Base-by-base conservation (phyloP, 306 rosid species). In the Acacia confusa region DNA sequence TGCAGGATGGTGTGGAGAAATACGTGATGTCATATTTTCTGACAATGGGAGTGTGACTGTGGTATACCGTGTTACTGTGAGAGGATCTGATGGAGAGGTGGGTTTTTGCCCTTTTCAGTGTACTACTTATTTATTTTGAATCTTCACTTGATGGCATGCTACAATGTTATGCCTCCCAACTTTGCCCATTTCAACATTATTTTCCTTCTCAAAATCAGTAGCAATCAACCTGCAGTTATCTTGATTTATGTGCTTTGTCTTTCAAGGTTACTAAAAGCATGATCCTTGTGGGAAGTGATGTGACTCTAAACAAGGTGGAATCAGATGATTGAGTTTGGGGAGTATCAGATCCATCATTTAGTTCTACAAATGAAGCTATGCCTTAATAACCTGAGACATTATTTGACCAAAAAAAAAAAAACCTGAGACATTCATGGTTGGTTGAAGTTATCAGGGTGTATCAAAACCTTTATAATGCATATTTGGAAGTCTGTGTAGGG, bases 71-170 rank as follows among this genome's bases (percentile, higher is more conserved):
- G 90, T 95, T 72, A 95, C 99, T 41, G 84, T 95, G 9, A 86
- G 97, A 25, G 99, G 99, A 87, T 95, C 99, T 79, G 98, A 95
- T 81, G 99, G 98, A 81, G 99, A 95, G 98, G 98, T 90, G 11
- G 66, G 91, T 30, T 69, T 77, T 52, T 63, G 9, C 64, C 77
- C 69, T 50, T 70, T 41, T 40, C 25, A 27, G 27, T 61, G 19
- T 40, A 27, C 4, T 64, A 19, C 20, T 71, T 70, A 69, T 4
- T 34, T 70, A 44, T 4, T 34, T 55, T 82, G 65, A 16, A 44
- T 76, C 22, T 68, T 73, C 75, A 27, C 57, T 69, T 6, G 2
- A 24, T 6, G 34, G 38, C 9, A 70, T 30, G 38, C 67, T 52
- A 48, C 69, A 20, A 30, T 58, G 53, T 43, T 44, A 24, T 41